Evolutionary conservation across 352 stramenopile species (phyloP).

Genomic region (Globisporangium parvum): DNA sequence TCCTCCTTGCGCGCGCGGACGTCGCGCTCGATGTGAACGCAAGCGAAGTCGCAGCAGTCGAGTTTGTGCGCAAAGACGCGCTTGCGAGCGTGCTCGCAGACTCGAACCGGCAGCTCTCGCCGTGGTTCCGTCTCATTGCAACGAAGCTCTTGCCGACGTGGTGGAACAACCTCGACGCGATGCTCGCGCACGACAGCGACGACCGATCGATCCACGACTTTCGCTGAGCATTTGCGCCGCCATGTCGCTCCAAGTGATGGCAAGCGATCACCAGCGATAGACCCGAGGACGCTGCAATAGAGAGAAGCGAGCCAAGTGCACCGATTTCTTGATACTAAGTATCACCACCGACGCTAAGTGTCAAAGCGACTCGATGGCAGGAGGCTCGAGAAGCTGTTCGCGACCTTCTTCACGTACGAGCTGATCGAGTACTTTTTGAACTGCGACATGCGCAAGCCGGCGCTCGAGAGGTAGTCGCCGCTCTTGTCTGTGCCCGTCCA

Average conservation of each 20-base stretch:
- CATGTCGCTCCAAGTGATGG: not conserved
- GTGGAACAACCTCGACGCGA: slow-evolving; percentile 64
- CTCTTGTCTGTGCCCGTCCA: slow-evolving; percentile 79
- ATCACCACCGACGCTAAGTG: slow-evolving; percentile 8
- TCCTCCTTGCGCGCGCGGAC: slow-evolving; percentile 88
- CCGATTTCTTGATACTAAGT: not conserved
- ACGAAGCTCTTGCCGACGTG: slow-evolving; percentile 57
- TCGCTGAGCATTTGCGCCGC: slow-evolving; percentile 17
- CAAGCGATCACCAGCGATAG: slow-evolving; percentile 1
- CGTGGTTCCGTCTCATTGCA: slow-evolving; percentile 84
- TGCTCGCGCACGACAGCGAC: slow-evolving; percentile 45
- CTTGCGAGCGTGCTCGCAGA: slow-evolving; percentile 54
- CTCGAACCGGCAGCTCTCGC: slow-evolving; percentile 52
- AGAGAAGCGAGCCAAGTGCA: not conserved
- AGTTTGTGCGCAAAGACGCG: slow-evolving; percentile 81
- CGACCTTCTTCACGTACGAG: slow-evolving; percentile 67
- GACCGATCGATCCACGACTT: slow-evolving; percentile 61
- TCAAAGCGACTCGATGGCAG: slow-evolving; percentile 45
- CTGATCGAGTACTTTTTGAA: slow-evolving; percentile 82
- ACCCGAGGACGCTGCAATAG: slow-evolving; percentile 3
- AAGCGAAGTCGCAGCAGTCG: slow-evolving; percentile 90
- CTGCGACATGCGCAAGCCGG: slow-evolving; percentile 72
- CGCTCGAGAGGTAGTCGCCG: slow-evolving; percentile 73
- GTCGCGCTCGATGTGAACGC: slow-evolving; percentile 86
- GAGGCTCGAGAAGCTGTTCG: slow-evolving; percentile 41